Evolutionary conservation across 179 eudicot genomes (phyloP).

Genomic region (Beta lomatogona): DNA sequence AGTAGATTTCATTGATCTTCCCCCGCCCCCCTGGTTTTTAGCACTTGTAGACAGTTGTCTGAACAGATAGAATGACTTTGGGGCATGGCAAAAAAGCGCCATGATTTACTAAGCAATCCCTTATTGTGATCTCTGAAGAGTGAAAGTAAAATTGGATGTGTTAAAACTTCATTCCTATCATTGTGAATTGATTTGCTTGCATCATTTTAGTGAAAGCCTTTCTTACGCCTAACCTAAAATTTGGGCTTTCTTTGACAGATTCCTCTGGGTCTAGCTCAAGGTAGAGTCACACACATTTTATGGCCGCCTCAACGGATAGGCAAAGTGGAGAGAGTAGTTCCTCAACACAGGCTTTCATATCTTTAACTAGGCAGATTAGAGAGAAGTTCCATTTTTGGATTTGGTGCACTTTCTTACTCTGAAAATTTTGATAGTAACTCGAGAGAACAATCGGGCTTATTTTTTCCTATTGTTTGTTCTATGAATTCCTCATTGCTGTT

Average conservation of each 20-base stretch:
- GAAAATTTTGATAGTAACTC: not conserved
- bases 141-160: not conserved
- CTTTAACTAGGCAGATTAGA: conserved; percentile 10
- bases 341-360: conserved; percentile 34
- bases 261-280: conserved; percentile 83
- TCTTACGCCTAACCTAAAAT: conserved; percentile 15
- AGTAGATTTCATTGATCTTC: too few species aligned
- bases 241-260: conserved; percentile 47
- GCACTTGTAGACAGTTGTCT: not conserved
- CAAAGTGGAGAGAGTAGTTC: conserved; percentile 46
- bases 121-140: not conserved
- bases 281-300: conserved; percentile 73
- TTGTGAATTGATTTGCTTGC: not conserved
- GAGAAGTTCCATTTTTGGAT: not conserved
- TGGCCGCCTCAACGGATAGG: conserved; percentile 92
- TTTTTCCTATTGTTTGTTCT: not conserved
- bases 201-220: not conserved
- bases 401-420: conserved; percentile 3
- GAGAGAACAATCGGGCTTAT: not conserved
- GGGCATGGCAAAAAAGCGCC: not conserved
- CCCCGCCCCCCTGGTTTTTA: too few species aligned
- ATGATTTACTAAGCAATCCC: not conserved
- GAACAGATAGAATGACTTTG: not conserved
- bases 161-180: not conserved
- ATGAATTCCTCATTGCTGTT: not conserved